Base-by-base conservation (phyloP, 2,329 filamentous ascomycete genomes). In the Fusarium lateritium region DNA sequence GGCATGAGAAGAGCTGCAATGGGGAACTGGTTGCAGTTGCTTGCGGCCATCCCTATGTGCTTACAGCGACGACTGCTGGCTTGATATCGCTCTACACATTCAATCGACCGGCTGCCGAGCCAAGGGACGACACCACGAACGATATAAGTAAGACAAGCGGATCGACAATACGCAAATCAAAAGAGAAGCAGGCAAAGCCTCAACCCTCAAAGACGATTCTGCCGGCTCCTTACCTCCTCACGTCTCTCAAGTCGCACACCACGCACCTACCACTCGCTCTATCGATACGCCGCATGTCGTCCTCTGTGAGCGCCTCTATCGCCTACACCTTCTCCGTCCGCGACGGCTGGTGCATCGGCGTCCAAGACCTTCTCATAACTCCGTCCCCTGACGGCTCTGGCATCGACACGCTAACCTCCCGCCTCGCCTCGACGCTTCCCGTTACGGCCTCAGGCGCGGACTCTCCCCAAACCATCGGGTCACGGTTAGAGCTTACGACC, bases 281-380 rank as follows among this genome's bases (percentile, higher is more conserved):
- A n/a, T 95, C 93, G 0, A 87, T 98, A 38, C 89, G 94, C n/a
- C 86, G 84, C 26, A 88, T 88, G 15, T 77, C 87, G 1, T 81
- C 83, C 5, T 87, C 87, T 13, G 87, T 93, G 19, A 87, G 94
- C n/a, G 92, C 93, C 3, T 94, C 93, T 0, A 92, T 98, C 62
- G 94, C 93, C 2, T 98, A 97, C 77, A 92, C 93, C 0, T 89
- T 97, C 69, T 90, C 91, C 17, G 92, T 92, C 3, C 84, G 91
- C 5, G 89, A 89, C 43, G 94, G 94, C 28, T 98, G 94, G 93
- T 94, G 92, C 9, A 87, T 97, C 17, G 94, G 94, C 3, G 88
- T 98, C n/a, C 95, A 98, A 78, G 95, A 98, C 78, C 83, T 98
- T 43, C 89, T 91, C 60, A 85, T 97, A 43, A 79, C 75, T 1